These are phyloP conservation scores for Hericium coralloides DNA, from an alignment of 768 basidiomycete species.

Conservation along the genomic window DNA sequence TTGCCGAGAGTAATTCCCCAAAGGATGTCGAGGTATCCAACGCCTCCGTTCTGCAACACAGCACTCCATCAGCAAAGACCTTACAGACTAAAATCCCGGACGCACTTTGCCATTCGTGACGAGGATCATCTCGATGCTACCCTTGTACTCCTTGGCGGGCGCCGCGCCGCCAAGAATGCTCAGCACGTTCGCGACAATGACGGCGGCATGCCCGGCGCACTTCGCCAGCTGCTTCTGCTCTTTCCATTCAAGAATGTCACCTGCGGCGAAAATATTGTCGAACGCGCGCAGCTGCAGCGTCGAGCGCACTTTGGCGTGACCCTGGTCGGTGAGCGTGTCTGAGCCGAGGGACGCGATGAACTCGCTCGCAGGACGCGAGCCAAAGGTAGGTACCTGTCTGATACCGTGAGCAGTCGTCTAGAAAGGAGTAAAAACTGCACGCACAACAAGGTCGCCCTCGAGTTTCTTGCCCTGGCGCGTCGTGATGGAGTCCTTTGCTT, in stretches of 20 bases:
- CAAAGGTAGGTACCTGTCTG: conserved; percentile 21
- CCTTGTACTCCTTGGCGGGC: conserved; percentile 35
- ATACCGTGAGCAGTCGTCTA: background rate
- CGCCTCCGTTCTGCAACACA: background rate
- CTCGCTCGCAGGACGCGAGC: conserved; percentile 39
- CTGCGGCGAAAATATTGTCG: conserved; percentile 52
- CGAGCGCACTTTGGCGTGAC: conserved; percentile 43
- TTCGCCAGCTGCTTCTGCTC: conserved; percentile 59
- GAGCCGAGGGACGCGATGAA: conserved; percentile 40
- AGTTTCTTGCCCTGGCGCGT: conserved; percentile 44
- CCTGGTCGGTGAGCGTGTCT: conserved; percentile 23
- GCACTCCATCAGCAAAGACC: too few species aligned
- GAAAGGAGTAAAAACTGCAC: conserved; percentile 9
- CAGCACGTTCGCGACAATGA: conserved; percentile 43
- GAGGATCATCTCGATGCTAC: conserved; percentile 43
- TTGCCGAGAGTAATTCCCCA: background rate
- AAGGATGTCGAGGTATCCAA: background rate
- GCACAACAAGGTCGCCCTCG: conserved; percentile 50
- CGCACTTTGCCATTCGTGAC: conserved; percentile 13
- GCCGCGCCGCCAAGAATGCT: conserved; percentile 30
- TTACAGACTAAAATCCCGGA: background rate
- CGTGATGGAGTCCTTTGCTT: conserved; percentile 27
- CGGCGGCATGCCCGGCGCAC: conserved; percentile 28
- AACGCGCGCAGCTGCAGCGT: conserved; percentile 47
- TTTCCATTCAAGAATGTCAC: conserved; percentile 53